phyloP scores from a whole-genome alignment of 2,329 filamentous ascomycete species.

The Ophiostoma piceae region DNA sequence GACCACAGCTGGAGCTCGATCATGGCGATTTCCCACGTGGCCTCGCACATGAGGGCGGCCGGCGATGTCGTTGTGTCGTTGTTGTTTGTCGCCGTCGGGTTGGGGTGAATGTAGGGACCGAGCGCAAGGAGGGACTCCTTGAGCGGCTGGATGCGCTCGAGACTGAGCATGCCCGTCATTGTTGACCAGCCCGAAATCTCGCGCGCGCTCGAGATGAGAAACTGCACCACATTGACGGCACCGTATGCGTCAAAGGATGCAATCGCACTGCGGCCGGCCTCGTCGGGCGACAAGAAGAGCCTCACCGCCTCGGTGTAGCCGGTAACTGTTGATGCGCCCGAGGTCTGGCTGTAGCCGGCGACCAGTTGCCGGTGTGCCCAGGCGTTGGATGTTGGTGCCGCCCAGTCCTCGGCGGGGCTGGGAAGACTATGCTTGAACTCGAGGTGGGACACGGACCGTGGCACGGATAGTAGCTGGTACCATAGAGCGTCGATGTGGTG shows the following conservation, averaged over 20 bases:
- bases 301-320: slow-evolving; percentile 37
- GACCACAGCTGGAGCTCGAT: slow-evolving; percentile 41
- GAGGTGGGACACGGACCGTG: slow-evolving; percentile 37
- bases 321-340: slow-evolving; percentile 6
- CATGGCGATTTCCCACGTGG: slow-evolving; percentile 41
- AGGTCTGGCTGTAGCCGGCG: slow-evolving; percentile 22
- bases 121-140: slow-evolving; percentile 36
- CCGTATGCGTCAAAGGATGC: slow-evolving; percentile 39
- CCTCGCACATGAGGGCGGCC: slow-evolving; percentile 30
- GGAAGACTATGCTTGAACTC: slow-evolving; percentile 44
- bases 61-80: slow-evolving; percentile 17
- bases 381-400: slow-evolving; percentile 35
- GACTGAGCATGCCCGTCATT: slow-evolving; percentile 40
- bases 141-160: slow-evolving; percentile 37
- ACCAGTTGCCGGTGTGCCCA: slow-evolving; percentile 35
- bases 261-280: slow-evolving; percentile 29
- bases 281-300: slow-evolving; percentile 35
- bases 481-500: slow-evolving; percentile 42
- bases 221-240: slow-evolving; percentile 40
- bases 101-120: slow-evolving; percentile 31
- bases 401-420: slow-evolving; percentile 38
- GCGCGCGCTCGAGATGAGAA: slow-evolving; percentile 39
- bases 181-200: slow-evolving; percentile 42
- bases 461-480: slow-evolving; percentile 41
- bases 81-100: slow-evolving; percentile 1